Base-by-base conservation (phyloP, 2,329 filamentous ascomycete genomes). In the Colletotrichum simmondsii region DNA sequence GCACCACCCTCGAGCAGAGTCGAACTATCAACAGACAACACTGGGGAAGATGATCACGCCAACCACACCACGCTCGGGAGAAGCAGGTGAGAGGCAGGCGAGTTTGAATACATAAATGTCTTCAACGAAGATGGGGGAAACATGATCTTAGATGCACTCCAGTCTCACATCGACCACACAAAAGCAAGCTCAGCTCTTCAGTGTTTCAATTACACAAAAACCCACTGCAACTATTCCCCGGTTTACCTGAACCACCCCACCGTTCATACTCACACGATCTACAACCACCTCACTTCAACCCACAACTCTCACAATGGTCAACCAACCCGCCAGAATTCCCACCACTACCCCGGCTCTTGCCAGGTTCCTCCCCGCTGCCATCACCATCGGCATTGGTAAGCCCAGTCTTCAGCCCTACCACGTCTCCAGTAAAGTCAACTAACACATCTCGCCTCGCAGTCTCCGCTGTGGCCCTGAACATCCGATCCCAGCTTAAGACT, bases 401-500 rank as follows among this genome's bases (percentile, higher is more conserved):
- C 16, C 35, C 35, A 42, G 6, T 6, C 28, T 16, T 30, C n/a
- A 16, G 26, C 37, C 10, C 12, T 12, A 1, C 24, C 10, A 0
- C 5, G 28, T 4, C n/a, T n/a, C n/a, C 35, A 57, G 35, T 16
- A 12, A 24, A 42, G 0, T 7, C 5, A 1, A 16, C 70, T 73
- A 62, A 73, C 62, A 12, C 1, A 2, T 3, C 1, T 8, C 14
- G 37, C 19, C 12, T n/a, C 5, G 5, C 37, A 73, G 72, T 72
- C 28, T 71, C 78, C 22, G 75, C 76, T 19, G 73, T 83, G 30
- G 81, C 70, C n/a, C 70, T 75, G 71, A 83, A 81, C 72, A 78
- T 84, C 64, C 75, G 75, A 64, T 75, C 71, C 16, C 82, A 83
- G 60, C 79, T 84, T 56, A 65, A 73, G 53, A 76, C 68, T 35